Evolutionary conservation across 2,329 filamentous ascomycete genomes (phyloP).

Genomic region (Incumbomyces delicatus): DNA sequence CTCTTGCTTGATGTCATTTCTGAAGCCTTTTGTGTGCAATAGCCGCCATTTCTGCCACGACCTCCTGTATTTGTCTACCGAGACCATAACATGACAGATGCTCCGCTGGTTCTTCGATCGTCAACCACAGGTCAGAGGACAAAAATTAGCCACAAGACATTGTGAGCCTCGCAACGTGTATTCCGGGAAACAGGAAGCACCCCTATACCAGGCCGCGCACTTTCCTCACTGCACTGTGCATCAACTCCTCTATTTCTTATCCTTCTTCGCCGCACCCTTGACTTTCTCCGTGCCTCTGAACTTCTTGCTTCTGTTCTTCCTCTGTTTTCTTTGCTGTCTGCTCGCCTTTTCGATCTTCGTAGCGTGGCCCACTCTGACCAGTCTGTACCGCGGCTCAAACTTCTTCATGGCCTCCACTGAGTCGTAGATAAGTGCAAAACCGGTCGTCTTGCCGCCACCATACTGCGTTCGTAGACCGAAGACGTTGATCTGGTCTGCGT

Average conservation of each 20-base stretch:
- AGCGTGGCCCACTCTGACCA: conserved; percentile 85
- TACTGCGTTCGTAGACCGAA: conserved; percentile 98
- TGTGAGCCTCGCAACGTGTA: too few relatives aligned
- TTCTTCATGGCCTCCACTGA: conserved; percentile 98
- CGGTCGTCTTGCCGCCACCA: conserved; percentile 99
- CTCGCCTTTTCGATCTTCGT: conserved; percentile 93
- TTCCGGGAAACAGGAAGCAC: too few relatives aligned
- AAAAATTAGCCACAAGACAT: too few relatives aligned
- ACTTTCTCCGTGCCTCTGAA: conserved; percentile 95
- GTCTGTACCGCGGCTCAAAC: conserved; percentile 97
- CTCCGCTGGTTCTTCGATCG: too few relatives aligned
- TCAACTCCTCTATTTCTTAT: conserved; percentile 51
- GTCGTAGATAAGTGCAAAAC: conserved; percentile 98
- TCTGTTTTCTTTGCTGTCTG: conserved; percentile 99
- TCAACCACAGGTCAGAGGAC: too few relatives aligned
- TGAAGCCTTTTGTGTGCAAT: too few relatives aligned
- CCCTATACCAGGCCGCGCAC: too few relatives aligned
- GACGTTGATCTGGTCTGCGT: conserved; percentile 94
- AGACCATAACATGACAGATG: too few relatives aligned
- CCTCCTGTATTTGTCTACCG: too few relatives aligned
- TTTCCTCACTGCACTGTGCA: too few relatives aligned
- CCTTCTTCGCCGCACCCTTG: conserved; percentile 91
- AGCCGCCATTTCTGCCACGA: too few relatives aligned
- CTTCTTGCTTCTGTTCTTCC: conserved; percentile 99
- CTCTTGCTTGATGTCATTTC: neutral